These are phyloP conservation scores for Nakazawaea ishiwadae DNA, from an alignment of 805 yeast species.

Conservation along the genomic window DNA sequence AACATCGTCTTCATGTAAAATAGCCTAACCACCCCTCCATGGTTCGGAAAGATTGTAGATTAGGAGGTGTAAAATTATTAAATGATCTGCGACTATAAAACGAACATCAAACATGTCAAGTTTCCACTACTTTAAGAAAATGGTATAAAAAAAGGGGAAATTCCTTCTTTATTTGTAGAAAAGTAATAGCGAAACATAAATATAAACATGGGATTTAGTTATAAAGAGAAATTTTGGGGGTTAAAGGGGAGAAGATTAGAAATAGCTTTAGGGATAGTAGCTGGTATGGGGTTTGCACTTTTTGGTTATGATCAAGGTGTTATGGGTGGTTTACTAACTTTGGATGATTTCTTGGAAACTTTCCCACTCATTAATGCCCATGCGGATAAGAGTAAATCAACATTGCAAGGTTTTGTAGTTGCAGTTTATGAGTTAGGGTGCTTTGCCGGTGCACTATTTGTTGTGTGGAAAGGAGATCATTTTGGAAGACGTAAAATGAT, in stretches of 20 bases:
- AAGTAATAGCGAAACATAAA: no score
- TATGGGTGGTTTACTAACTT: slow-evolving; percentile 32
- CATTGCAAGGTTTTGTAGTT: slow-evolving; percentile 44
- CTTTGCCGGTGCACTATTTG: slow-evolving; percentile 36
- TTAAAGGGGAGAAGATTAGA: slow-evolving; percentile 18
- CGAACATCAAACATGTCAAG: no score
- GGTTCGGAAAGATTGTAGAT: no score
- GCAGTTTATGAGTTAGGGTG: slow-evolving; percentile 43
- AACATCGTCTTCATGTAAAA: no score
- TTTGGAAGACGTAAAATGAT: slow-evolving; percentile 37
- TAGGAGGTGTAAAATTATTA: no score
- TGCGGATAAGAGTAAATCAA: slow-evolving; percentile 29
- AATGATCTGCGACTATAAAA: no score
- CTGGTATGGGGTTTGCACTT: slow-evolving; percentile 31
- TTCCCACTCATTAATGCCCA: slow-evolving; percentile 22
- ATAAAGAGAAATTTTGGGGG: no score
- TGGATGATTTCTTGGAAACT: slow-evolving; percentile 18
- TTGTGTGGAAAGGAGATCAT: slow-evolving; percentile 34
- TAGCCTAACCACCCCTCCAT: no score
- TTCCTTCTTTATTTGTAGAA: no score
- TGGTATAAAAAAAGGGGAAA: no score
- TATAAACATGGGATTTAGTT: no score
- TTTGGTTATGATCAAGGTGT: slow-evolving; percentile 53
- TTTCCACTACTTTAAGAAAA: no score
- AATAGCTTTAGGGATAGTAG: slow-evolving; percentile 16